phyloP scores from a whole-genome alignment of 75 land plant genomes.

The Sequoiadendron giganteum region DNA sequence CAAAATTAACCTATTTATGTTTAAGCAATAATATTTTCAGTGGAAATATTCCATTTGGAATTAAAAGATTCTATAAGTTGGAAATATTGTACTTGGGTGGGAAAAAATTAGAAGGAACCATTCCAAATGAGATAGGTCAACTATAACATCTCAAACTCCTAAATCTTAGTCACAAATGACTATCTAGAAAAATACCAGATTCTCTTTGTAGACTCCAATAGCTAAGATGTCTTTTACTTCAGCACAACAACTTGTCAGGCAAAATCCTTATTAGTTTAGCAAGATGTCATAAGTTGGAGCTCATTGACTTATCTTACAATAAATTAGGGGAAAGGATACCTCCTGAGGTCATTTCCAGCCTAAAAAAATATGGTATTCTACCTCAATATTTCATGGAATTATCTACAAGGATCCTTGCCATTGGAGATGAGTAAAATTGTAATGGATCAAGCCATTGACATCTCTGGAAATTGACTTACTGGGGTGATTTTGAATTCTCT shows the following conservation, averaged over 20 bases:
- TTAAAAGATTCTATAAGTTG: conserved; percentile 47
- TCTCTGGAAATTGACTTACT: conserved; percentile 17
- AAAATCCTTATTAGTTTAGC: conserved; percentile 56
- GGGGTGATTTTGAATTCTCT: conserved; percentile 27
- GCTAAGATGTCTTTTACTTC: conserved; percentile 52
- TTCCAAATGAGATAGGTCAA: conserved; percentile 46
- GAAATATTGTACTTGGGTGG: conserved; percentile 49
- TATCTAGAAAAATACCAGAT: conserved; percentile 57
- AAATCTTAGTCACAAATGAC: conserved; percentile 52
- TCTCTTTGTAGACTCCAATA: conserved; percentile 48
- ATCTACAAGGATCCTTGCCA: conserved; percentile 22
- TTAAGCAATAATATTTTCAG: conserved; percentile 59
- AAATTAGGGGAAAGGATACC: conserved; percentile 27
- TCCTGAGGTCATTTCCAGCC: neutral
- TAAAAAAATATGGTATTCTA: neutral
- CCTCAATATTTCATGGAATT: conserved; percentile 12
- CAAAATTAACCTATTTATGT: conserved; percentile 49
- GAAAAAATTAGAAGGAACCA: conserved; percentile 60
- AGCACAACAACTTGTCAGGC: conserved; percentile 56
- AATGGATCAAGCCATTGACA: conserved; percentile 18
- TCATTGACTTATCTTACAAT: conserved; percentile 65
- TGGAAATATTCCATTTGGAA: conserved; percentile 42
- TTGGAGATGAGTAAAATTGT: conserved; percentile 28
- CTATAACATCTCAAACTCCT: conserved; percentile 36
- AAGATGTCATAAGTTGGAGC: conserved; percentile 44